A percentile compares a stretch with the other conserved stretches of the same genome.
phyloP scores from a whole-genome alignment of 495 filamentous ascomycete genomes.

The Stereocaulon alpinum region DNA sequence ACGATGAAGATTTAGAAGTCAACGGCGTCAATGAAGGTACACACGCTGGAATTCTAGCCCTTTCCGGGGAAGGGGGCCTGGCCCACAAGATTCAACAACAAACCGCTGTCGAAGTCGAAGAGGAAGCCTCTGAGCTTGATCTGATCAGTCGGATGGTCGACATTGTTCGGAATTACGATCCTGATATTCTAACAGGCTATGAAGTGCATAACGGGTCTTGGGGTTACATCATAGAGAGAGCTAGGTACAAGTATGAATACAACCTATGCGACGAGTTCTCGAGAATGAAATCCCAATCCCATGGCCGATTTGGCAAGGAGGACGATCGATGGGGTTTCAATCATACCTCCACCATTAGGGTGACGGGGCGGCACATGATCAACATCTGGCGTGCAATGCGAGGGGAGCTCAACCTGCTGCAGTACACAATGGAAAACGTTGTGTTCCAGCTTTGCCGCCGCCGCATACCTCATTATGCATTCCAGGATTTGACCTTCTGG shows the following conservation, averaged over 20 bases:
- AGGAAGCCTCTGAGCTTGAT: constrained; percentile 72
- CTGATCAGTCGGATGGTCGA: constrained; percentile 73
- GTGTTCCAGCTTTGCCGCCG: constrained; percentile 84
- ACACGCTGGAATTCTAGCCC: constrained; percentile 56
- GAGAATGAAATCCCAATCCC: constrained; percentile 69
- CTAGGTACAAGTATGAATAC: constrained; percentile 75
- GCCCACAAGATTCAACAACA: constrained; percentile 38
- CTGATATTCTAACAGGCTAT: constrained; percentile 90
- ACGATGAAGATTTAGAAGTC: constrained; percentile 47
- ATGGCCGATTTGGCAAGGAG: constrained; percentile 75
- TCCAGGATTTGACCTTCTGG: constrained; percentile 69
- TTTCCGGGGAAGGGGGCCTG: constrained; percentile 45
- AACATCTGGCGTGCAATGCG: constrained; percentile 97
- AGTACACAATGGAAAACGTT: constrained; percentile 96
- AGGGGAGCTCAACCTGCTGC: constrained; percentile 75
- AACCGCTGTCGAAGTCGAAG: constrained; percentile 50
- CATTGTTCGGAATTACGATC: constrained; percentile 74
- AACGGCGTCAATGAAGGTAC: constrained; percentile 43
- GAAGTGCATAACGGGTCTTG: constrained; percentile 90
- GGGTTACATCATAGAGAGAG: constrained; percentile 91
- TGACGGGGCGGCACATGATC: constrained; percentile 91
- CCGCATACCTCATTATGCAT: constrained; percentile 84
- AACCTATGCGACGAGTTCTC: constrained; percentile 86
- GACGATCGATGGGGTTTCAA: constrained; percentile 87
- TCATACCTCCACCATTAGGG: constrained; percentile 71